A percentile compares a stretch with the other conserved stretches of the same genome.
These are phyloP conservation scores for Alternaria sp. DNA, from an alignment of 2,329 filamentous ascomycete genomes.

Conservation along the genomic window DNA sequence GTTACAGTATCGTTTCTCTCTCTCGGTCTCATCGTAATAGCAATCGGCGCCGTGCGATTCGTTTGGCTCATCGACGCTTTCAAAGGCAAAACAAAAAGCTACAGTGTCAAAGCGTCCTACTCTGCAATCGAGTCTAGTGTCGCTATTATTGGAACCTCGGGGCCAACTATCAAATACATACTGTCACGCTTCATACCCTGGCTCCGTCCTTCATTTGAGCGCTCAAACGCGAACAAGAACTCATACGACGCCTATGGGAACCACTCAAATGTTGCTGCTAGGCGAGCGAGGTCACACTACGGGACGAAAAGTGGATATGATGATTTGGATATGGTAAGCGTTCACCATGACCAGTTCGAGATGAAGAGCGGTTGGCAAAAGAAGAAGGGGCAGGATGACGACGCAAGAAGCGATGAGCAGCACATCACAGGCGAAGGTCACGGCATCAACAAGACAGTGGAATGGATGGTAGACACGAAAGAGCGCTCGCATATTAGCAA, in stretches of 20 bases:
- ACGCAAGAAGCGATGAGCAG: slow-evolving; percentile 30
- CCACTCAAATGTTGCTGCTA: not conserved
- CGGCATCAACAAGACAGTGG: slow-evolving; percentile 31
- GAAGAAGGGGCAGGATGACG: slow-evolving; percentile 6
- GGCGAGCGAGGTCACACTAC: slow-evolving; percentile 2
- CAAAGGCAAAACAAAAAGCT: slow-evolving; percentile 16
- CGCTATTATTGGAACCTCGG: slow-evolving; percentile 24
- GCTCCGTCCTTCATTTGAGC: slow-evolving; percentile 16
- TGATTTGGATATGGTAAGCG: slow-evolving; percentile 18
- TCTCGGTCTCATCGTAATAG: slow-evolving; percentile 21
- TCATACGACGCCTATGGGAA: slow-evolving; percentile 14
- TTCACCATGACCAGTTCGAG: slow-evolving; percentile 16
- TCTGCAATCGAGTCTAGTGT: slow-evolving; percentile 21
- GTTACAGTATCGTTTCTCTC: slow-evolving; percentile 27
- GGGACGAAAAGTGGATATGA: slow-evolving; percentile 13
- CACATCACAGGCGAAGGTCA: slow-evolving; percentile 8
- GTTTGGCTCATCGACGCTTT: slow-evolving; percentile 26
- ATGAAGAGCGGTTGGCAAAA: slow-evolving; percentile 28
- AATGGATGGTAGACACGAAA: slow-evolving; percentile 21
- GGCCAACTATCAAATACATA: slow-evolving; percentile 24
- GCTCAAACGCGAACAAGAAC: slow-evolving; percentile 8
- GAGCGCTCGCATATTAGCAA: slow-evolving; percentile 3
- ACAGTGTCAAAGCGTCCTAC: slow-evolving; percentile 24
- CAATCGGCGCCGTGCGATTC: slow-evolving; percentile 24
- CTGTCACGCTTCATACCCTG: slow-evolving; percentile 20